Base-by-base conservation (phyloP, 1,284 basidiomycete genomes). In the Tausonia pullulans region DNA sequence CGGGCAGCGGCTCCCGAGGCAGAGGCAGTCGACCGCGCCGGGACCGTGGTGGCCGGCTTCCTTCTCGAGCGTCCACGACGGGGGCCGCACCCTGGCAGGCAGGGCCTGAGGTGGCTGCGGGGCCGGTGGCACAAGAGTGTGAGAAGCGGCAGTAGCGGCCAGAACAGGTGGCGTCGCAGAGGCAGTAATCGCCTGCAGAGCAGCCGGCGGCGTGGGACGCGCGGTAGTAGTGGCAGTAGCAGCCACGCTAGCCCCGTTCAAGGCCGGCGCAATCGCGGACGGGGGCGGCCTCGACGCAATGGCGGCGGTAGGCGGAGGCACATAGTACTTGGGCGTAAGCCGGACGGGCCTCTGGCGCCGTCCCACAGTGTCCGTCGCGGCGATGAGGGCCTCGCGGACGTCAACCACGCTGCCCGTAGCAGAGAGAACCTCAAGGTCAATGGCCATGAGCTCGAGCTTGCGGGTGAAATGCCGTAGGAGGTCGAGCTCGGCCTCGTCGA, bases 401-500 rank as follows among this genome's bases (percentile, higher is more conserved):
- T 61, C 51, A 10, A 45, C 41, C 10, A 49, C 43, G 8, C 40
- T 41, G 27, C 48, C 16, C 6, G 52, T 43, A 44, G 46, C 46
- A 10, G 46, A 49, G 41, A 56, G 62, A 40, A 58, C 44, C 46
- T 63, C 45, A 11, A 56, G 44, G 13, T 63, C 62, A 16, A 63
- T 46, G 40, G 55, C 46, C 5, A 63, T 14, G 27, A 52, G 55
- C 3, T 63, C 62, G 9, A 63, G 8, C 51, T 63, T 63, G 4
- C 62, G 55, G n/a, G 58, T 54, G n/a, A 56, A 56, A 27, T 63
- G 62, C 10, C 48, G 43, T 4, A 63, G 55, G 49, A 56, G 27
- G 6, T n/a, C 55, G 50, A 58, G 14, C 57, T 63, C 53, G 55
- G 14, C 55, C 60, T n/a, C 72, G 68, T 52, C 67, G 64, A 63